Percentiles rank a stretch among this genome's conserved stretches.
phyloP scores from a whole-genome alignment of 768 basidiomycete species.

The Trametes cinnabarina region DNA sequence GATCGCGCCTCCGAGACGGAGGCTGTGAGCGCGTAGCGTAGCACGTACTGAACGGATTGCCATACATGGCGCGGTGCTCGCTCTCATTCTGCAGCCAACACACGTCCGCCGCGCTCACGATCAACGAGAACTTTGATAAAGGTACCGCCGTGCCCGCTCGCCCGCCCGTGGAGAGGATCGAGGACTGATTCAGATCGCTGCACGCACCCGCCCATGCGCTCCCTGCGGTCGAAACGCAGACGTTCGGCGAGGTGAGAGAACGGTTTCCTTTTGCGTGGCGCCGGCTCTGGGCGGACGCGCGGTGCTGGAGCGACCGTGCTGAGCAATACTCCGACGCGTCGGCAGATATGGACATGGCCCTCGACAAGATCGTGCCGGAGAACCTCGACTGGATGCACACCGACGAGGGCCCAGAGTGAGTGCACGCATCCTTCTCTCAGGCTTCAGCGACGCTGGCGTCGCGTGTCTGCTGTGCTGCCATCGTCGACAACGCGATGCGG shows the following conservation, averaged over 20 bases:
- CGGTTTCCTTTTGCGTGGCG: background rate
- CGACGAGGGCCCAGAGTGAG: slow-evolving; percentile 91
- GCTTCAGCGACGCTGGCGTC: too few species aligned
- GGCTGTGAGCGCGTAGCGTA: slow-evolving; percentile 7
- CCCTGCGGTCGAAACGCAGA: slow-evolving; percentile 28
- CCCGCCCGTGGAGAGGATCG: background rate
- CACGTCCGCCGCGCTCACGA: slow-evolving; percentile 72
- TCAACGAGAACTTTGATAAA: slow-evolving; percentile 89
- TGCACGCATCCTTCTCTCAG: background rate
- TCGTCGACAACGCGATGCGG: background rate
- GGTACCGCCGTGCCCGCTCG: slow-evolving; percentile 39
- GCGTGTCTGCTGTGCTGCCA: background rate
- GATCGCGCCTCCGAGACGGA: background rate
- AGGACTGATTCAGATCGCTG: background rate
- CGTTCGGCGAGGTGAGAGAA: slow-evolving; percentile 41
- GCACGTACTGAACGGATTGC: slow-evolving; percentile 23
- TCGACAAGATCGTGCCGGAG: slow-evolving; percentile 88
- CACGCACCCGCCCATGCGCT: background rate
- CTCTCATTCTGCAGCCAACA: slow-evolving; percentile 49
- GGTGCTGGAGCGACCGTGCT: background rate
- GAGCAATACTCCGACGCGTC: background rate
- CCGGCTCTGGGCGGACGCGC: too few species aligned
- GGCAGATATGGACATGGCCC: slow-evolving; percentile 91
- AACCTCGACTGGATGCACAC: slow-evolving; percentile 78
- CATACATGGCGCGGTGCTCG: background rate